Percentiles rank a stretch among this genome's conserved stretches.
phyloP scores from a whole-genome alignment of 768 basidiomycete genomes.

The Russula virescens region DNA sequence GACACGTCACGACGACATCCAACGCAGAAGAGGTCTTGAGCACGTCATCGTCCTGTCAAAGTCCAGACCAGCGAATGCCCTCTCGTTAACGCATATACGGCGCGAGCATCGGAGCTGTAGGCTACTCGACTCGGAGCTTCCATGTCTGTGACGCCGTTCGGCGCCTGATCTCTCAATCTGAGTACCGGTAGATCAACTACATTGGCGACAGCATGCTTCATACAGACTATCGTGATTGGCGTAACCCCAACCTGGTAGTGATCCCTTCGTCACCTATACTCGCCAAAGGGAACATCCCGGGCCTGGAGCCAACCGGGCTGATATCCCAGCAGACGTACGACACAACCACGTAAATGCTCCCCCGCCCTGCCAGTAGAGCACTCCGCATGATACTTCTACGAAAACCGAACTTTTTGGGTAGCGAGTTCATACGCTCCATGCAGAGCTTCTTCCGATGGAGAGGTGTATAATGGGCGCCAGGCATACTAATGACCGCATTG shows the following conservation, averaged over 20 bases:
- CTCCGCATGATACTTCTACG: slow-evolving; percentile 45
- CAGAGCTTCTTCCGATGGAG: too few species aligned
- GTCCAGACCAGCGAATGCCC: slow-evolving; percentile 35
- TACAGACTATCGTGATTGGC: slow-evolving; percentile 40
- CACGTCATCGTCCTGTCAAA: slow-evolving; percentile 48
- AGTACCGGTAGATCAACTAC: slow-evolving; percentile 64
- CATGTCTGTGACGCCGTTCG: slow-evolving; percentile 35
- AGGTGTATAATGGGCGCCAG: too few species aligned
- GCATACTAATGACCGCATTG: too few species aligned
- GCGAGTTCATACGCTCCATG: too few species aligned
- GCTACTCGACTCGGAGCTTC: slow-evolving; percentile 14
- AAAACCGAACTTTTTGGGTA: slow-evolving; percentile 45
- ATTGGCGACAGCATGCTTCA: slow-evolving; percentile 58
- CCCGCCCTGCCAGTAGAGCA: slow-evolving; percentile 34
- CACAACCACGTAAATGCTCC: slow-evolving; percentile 66
- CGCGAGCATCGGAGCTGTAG: slow-evolving; percentile 29
- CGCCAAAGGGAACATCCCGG: not conserved
- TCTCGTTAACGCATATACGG: slow-evolving; percentile 49
- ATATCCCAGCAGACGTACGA: slow-evolving; percentile 47
- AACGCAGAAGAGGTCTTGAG: slow-evolving; percentile 42
- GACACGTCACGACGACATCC: slow-evolving; percentile 38
- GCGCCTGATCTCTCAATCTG: slow-evolving; percentile 51
- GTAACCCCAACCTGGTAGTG: slow-evolving; percentile 61
- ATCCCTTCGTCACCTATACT: slow-evolving; percentile 5
- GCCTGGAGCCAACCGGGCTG: slow-evolving; percentile 3